Evolutionary conservation across 345 rosid genomes (phyloP).

Genomic region (Dipteronia dyeriana): DNA sequence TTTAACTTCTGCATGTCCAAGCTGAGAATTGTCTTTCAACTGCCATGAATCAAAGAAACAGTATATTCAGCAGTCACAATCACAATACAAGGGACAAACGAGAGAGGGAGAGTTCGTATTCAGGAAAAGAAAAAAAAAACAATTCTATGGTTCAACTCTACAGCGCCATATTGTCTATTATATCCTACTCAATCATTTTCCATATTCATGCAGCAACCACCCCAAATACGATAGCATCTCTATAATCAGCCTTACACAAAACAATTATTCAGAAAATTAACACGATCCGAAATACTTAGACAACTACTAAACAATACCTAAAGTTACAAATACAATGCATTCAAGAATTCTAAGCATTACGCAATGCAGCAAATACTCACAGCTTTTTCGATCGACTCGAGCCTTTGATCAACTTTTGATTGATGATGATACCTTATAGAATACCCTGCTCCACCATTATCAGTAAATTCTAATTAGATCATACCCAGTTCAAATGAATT

Average conservation of each 20-base stretch:
- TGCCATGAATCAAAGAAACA: slow-evolving; percentile 29
- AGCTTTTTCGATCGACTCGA: slow-evolving; percentile 67
- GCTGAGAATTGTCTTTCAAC: slow-evolving; percentile 56
- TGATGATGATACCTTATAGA: slow-evolving; percentile 58
- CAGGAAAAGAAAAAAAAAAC: too few relatives aligned
- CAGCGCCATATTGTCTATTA: too few relatives aligned
- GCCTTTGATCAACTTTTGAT: slow-evolving; percentile 60
- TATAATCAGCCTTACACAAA: neutral
- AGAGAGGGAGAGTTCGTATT: neutral
- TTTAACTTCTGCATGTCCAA: slow-evolving; percentile 71
- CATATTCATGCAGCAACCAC: neutral
- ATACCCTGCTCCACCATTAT: slow-evolving; percentile 51
- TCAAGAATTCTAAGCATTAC: neutral
- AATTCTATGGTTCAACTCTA: neutral
- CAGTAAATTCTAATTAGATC: slow-evolving; percentile 9
- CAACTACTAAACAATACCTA: neutral
- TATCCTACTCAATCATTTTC: neutral
- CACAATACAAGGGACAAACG: slow-evolving; percentile 7
- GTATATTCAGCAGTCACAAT: slow-evolving; percentile 4
- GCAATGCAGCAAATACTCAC: slow-evolving; percentile 39
- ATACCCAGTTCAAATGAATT: neutral
- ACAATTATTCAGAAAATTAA: neutral
- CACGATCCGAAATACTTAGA: neutral
- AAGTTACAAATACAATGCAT: neutral
- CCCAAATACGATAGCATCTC: neutral